phyloP scores from a whole-genome alignment of 192 early-diverging fungal genomes.

The Backusella tarrabulga region DNA sequence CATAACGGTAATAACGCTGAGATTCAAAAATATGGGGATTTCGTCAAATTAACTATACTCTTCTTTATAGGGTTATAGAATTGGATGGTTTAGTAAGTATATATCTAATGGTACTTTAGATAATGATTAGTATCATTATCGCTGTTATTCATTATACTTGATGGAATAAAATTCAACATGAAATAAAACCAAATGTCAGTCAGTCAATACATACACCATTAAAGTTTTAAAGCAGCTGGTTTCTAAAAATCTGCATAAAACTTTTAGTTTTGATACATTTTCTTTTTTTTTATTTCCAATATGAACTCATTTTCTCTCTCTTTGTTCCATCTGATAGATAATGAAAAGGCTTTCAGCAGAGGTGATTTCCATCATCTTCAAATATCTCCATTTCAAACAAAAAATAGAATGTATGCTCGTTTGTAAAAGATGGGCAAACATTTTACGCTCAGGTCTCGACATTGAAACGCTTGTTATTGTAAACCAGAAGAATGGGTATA shows the following conservation, averaged over 20 bases:
- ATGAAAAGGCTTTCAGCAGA: conserved; percentile 1
- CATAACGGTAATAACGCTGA: too few species aligned
- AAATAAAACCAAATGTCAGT: not conserved
- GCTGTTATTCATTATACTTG: not conserved
- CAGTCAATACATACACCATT: not conserved
- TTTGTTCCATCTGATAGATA: not conserved
- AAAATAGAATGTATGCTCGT: not conserved
- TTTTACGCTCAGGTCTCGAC: not conserved
- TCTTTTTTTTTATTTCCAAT: not conserved
- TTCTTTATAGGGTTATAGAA: too few species aligned
- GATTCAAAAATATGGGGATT: too few species aligned
- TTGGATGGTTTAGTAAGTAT: too few species aligned
- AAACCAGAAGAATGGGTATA: not conserved
- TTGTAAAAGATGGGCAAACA: not conserved
- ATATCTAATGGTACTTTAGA: not conserved
- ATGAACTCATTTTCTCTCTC: not conserved
- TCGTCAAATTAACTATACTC: too few species aligned
- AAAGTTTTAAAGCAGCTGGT: not conserved
- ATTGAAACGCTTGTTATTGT: not conserved
- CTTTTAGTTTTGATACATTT: not conserved
- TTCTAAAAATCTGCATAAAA: not conserved
- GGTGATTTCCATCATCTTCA: not conserved
- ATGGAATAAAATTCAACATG: not conserved
- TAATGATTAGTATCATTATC: not conserved
- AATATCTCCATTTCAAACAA: not conserved